Evolutionary conservation across 129 eudicot genomes (phyloP).

Genomic region (Helianthus tuberosus): DNA sequence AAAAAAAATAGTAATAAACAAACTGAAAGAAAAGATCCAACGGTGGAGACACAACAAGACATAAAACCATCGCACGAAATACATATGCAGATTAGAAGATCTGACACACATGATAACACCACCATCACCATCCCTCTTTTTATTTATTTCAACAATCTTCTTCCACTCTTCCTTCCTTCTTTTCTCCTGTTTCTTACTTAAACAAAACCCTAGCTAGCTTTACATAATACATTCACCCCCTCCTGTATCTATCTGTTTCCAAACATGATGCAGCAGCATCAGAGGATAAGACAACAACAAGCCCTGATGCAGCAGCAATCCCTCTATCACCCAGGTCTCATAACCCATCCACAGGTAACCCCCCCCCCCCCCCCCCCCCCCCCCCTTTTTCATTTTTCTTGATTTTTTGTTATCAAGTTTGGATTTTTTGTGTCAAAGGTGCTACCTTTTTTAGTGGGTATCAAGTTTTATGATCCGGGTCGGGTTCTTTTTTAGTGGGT

Average conservation of each 20-base stretch:
- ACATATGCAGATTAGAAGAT: slow-evolving; percentile 25
- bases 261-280: slow-evolving; percentile 56
- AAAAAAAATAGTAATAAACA: not conserved
- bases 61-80: slow-evolving; percentile 23
- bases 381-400: not conserved
- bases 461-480: not conserved
- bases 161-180: slow-evolving; percentile 14
- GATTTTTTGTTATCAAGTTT: not conserved
- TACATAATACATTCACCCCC: slow-evolving; percentile 16
- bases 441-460: slow-evolving; percentile 19
- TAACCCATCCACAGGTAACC: slow-evolving; percentile 59
- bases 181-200: not conserved
- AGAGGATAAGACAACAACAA: slow-evolving; percentile 65
- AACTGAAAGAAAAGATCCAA: slow-evolving; percentile 10
- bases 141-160: slow-evolving; percentile 42
- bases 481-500: not conserved
- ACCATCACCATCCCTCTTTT: slow-evolving; percentile 40
- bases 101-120: slow-evolving; percentile 33
- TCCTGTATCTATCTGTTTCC: slow-evolving; percentile 7
- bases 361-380: too few relatives aligned
- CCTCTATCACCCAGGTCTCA: slow-evolving; percentile 84
- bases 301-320: slow-evolving; percentile 72
- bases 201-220: slow-evolving; percentile 41
- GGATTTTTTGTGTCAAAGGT: not conserved
- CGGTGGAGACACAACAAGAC: slow-evolving; percentile 20